These are phyloP conservation scores for Candida insectalens DNA, from an alignment of 805 yeast genomes.

Conservation along the genomic window DNA sequence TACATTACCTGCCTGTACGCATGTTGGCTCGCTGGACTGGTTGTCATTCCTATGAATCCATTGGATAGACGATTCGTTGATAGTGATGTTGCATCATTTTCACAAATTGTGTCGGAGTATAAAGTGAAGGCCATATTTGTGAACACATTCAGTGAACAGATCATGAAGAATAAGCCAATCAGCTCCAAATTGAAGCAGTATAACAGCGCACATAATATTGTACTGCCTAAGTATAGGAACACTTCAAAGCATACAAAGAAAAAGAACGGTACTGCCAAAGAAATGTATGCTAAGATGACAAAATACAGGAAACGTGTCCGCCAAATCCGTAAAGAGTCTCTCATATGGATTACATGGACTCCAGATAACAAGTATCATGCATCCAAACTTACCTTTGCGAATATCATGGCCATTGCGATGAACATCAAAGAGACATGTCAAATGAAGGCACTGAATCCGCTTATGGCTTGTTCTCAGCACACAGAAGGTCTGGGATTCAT, in stretches of 20 bases:
- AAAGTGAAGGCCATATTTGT: conserved; percentile 65
- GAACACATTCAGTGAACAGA: conserved; percentile 64
- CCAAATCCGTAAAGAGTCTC: conserved; percentile 28
- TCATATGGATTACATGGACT: conserved; percentile 61
- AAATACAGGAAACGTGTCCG: conserved; percentile 17
- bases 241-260: conserved; percentile 48
- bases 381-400: conserved; percentile 45
- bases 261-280: conserved; percentile 18
- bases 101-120: conserved; percentile 59
- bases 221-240: conserved; percentile 49
- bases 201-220: conserved; percentile 12
- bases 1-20: conserved; percentile 78
- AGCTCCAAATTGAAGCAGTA: conserved; percentile 45
- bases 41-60: conserved; percentile 70
- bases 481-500: conserved; percentile 81
- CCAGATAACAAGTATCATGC: conserved; percentile 64
- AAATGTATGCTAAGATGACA: conserved; percentile 34
- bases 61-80: conserved; percentile 47
- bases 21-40: conserved; percentile 70
- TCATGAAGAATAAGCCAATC: conserved; percentile 59
- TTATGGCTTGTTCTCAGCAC: conserved; percentile 82
- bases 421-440: conserved; percentile 89
- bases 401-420: conserved; percentile 71
- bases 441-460: conserved; percentile 57
- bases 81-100: conserved; percentile 65